These are phyloP conservation scores for Caryopteris hybrid DNA, from an alignment of 305 asterid genomes.

Conservation along the genomic window DNA sequence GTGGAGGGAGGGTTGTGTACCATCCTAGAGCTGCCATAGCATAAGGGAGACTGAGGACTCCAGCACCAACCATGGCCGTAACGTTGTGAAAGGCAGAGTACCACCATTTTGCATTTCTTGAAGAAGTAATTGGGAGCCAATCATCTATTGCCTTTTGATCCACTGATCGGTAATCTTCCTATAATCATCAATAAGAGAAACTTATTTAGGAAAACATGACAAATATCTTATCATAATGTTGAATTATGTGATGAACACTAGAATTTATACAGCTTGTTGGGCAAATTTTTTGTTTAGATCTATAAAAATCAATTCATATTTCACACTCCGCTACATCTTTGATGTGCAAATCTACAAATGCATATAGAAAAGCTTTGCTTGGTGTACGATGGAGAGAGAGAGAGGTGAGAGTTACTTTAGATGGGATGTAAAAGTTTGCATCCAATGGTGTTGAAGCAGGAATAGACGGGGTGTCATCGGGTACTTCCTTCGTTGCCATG, in stretches of 20 bases:
- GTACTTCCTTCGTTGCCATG: conserved; percentile 8
- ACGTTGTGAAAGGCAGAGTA: conserved; percentile 40
- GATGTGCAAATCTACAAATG: too few relatives aligned
- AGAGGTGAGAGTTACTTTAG: conserved; percentile 15
- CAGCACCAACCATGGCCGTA: conserved; percentile 39
- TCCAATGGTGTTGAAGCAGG: conserved; percentile 16
- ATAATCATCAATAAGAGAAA: background rate
- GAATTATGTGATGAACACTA: too few relatives aligned
- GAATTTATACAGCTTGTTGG: too few relatives aligned
- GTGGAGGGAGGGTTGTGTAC: background rate
- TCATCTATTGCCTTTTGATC: conserved; percentile 36
- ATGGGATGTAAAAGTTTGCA: background rate
- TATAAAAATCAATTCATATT: too few relatives aligned
- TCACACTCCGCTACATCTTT: too few relatives aligned
- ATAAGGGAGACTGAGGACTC: conserved; percentile 37
- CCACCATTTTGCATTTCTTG: conserved; percentile 40
- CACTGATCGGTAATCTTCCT: conserved; percentile 23
- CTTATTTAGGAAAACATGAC: too few relatives aligned
- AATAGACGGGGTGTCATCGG: conserved; percentile 12
- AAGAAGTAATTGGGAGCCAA: conserved; percentile 42
- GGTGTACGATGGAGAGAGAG: background rate
- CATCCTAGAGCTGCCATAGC: conserved; percentile 41
- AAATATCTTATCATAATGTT: too few relatives aligned
- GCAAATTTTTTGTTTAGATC: too few relatives aligned
- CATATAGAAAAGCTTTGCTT: background rate